Conservation (phyloP, 495 filamentous ascomycete genomes). For the Xylaria flabelliformis region DNA sequence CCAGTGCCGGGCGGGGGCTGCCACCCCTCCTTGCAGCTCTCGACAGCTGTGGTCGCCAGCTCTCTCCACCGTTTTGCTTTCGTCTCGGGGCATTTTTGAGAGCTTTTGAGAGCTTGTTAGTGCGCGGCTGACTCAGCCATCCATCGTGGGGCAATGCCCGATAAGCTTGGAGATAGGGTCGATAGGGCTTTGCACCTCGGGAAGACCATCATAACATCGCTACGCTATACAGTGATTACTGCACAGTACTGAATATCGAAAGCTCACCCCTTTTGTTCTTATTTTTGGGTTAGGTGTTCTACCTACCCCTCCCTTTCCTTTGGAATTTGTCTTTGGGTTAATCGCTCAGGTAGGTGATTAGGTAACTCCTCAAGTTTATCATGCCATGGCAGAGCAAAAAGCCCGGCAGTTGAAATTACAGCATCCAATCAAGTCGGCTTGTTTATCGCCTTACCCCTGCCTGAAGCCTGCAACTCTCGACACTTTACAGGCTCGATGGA, state of each 20-base stretch:
- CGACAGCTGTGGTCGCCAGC: background rate
- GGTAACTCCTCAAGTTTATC: background rate
- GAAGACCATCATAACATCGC: background rate
- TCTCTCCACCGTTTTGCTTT: slow-evolving; percentile 20
- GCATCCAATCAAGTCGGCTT: background rate
- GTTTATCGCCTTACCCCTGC: slow-evolving; percentile 11
- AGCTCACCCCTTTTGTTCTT: background rate
- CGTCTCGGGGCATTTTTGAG: slow-evolving; percentile 8
- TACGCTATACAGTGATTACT: background rate
- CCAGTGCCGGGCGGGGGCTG: background rate
- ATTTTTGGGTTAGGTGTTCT: background rate
- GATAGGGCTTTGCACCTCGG: slow-evolving; percentile 22
- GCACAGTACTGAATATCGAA: background rate
- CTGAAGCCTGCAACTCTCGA: background rate
- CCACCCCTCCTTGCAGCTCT: background rate
- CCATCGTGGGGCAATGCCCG: background rate
- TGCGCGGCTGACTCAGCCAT: slow-evolving; percentile 27
- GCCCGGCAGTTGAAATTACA: slow-evolving; percentile 7
- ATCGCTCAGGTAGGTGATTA: background rate
- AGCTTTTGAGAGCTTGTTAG: slow-evolving; percentile 23
- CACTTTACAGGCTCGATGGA: background rate
- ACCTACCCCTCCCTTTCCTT: background rate
- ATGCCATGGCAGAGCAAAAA: background rate
- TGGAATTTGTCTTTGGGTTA: background rate
- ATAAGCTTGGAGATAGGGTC: slow-evolving; percentile 9